Evolutionary conservation across 2,329 filamentous ascomycete species (phyloP), one percentile per base, ranked within the genome.

Genomic region (Botrytis cinerea): DNA sequence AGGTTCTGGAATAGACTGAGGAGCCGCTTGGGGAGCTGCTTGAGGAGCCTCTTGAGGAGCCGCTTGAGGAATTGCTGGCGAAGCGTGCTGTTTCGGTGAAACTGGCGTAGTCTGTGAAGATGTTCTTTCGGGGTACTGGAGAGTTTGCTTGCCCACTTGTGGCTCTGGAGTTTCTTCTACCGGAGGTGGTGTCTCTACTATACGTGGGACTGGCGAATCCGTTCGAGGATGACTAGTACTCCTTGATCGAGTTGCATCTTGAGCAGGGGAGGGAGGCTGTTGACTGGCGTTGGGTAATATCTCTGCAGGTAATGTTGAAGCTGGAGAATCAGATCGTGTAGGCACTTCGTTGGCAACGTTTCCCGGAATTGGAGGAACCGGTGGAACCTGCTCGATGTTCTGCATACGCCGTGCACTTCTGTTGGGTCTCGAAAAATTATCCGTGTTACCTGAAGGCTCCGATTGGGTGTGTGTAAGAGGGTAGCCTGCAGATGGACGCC

Each of bases 391-490:
- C 18, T 77, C 71, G 12, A 78, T 38, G 59, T 77, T 79, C 57
- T 79, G 77, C 38, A 76, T 70, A 62, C 80, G 76, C 40, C 79
- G 78, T 32, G 45, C 75, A 35, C 79, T 77, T 62, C 80, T 80
- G 73, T 75, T 78, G 16, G 91, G 89, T 14, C 89, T 85, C 18
- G 91, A 92, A 79, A 89, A 91, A 77, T 91, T 92, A 74, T 87
- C 88, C 10, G 84, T 81, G 8, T 83, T 80, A 40, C 86, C 82
- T 4, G 93, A 54, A n/a, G 71, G 91, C 79, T 95, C 93, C 6
- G 93, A 93, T 79, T 92, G 89, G 1, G 92, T 89, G 76, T 90
- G 87, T 9, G 85, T 84, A 48, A 94, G 82, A 40, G 79, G 77
- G 64, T 74, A 78, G 63, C 79, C 78, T 64, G 77, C 74, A 10